These are phyloP conservation scores for Sporothrix euskadiensis DNA, from an alignment of 2,329 filamentous ascomycete genomes.

Conservation along the genomic window DNA sequence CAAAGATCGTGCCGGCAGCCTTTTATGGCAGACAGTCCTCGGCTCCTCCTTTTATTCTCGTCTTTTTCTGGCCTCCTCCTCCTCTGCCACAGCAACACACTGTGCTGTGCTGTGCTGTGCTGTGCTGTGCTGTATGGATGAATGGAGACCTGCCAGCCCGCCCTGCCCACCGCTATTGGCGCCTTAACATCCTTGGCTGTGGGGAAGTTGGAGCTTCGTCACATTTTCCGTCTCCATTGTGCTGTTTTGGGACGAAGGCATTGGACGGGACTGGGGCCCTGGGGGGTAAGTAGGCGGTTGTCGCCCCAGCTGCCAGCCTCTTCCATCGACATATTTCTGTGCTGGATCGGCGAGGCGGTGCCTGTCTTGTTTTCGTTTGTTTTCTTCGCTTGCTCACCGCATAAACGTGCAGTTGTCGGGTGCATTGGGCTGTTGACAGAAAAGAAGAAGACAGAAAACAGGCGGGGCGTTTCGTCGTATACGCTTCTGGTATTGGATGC, in stretches of 20 bases:
- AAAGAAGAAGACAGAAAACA: too few relatives aligned
- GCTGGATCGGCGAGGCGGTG: background rate
- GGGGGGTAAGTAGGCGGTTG: background rate
- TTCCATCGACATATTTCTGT: background rate
- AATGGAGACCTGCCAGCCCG: background rate
- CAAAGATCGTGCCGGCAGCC: background rate
- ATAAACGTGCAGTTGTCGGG: background rate
- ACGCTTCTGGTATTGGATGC: background rate
- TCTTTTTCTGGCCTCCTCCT: background rate
- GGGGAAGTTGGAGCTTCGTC: conserved; percentile 13
- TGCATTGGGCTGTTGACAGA: background rate
- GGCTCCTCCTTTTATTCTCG: background rate
- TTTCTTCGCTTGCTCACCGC: background rate
- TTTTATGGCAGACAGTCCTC: background rate
- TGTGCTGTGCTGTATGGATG: background rate
- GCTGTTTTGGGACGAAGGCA: conserved; percentile 3
- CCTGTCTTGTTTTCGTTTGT: background rate
- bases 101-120: too few relatives aligned
- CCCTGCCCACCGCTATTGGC: conserved; percentile 13
- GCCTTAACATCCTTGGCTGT: conserved; percentile 14
- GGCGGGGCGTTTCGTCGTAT: background rate
- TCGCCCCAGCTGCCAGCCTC: background rate
- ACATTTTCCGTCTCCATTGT: conserved; percentile 8
- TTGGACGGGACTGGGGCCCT: background rate
- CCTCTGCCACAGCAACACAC: background rate